Evolutionary conservation across 1,284 basidiomycete genomes (phyloP), one percentile per base, ranked within the genome.

Genomic region (Tylopilus sp.): DNA sequence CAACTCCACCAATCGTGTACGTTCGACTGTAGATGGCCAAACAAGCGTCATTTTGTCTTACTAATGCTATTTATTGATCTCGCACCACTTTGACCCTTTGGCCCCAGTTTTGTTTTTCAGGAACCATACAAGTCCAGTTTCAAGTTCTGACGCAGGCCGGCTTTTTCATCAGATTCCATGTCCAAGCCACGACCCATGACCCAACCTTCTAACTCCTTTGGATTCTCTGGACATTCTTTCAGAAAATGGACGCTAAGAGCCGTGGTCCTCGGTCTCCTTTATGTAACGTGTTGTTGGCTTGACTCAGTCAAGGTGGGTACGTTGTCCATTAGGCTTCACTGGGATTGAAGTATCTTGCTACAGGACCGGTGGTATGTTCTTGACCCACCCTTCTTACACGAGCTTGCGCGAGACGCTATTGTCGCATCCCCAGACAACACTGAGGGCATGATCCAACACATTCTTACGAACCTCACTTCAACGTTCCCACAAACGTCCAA

Each of bases 361-460:
- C 39, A 82, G 80, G 66, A 76, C 33, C 71, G 73, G 46, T 80
- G 75, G 78, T 93, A 91, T 70, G 78, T 88, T 54, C 79, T 94
- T 57, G 79, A 87, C 60, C 85, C 83, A 2, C 67, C 67, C 7
- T 71, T 71, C 39, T 70, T 93, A 17, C 82, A 93, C 62, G 71
- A 78, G 51, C 77, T 92, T 33, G 79, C 87, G 14, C 75, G 82
- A 58, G 76, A 79, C n/a, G 85, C 91, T 38, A 77, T 94, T 64
- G 77, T 78, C 10, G 64, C 75, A 4, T 76, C 81, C 17, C 78
- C 80, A 0, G 73, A 79, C 62, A 75, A 90, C 64, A 81, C 82
- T 2, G 64, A 77, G 15, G 77, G 77, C 51, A 86, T 95, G 70
- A 81, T 94, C 63, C 66, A 78, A 38, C 81, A 89, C 67, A 90